phyloP scores from a whole-genome alignment of 768 basidiomycete genomes.

The Tricholoma saponaceum region DNA sequence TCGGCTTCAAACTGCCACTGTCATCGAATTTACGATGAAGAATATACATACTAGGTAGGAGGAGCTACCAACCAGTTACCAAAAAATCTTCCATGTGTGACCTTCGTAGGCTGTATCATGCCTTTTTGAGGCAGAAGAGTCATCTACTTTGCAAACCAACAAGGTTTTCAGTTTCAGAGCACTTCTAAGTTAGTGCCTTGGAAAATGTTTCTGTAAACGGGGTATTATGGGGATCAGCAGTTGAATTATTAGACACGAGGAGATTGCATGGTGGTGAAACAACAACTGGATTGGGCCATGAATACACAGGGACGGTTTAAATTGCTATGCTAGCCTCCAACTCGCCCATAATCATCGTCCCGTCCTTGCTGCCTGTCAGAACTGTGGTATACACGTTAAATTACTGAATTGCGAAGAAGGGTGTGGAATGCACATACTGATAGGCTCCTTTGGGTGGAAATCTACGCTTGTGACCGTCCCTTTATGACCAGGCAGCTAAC shows the following conservation, averaged over 20 bases:
- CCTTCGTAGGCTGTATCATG: too few species aligned
- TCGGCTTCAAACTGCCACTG: too few species aligned
- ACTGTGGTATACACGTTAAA: constrained; percentile 40
- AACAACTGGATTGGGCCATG: neutral
- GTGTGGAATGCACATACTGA: constrained; percentile 53
- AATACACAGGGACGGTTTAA: constrained; percentile 21
- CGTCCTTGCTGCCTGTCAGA: constrained; percentile 89
- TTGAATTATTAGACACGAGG: neutral
- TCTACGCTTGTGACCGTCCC: constrained; percentile 95
- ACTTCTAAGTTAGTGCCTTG: too few species aligned
- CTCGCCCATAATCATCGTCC: constrained; percentile 89
- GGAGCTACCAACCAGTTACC: too few species aligned
- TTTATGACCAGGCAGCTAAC: constrained; percentile 89
- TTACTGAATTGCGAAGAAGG: neutral
- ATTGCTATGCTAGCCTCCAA: constrained; percentile 61
- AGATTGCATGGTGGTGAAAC: neutral
- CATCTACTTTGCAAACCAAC: too few species aligned
- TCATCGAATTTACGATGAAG: too few species aligned
- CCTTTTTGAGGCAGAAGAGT: too few species aligned
- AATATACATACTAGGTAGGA: too few species aligned
- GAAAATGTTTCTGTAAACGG: too few species aligned
- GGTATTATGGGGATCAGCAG: too few species aligned
- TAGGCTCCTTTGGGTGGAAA: constrained; percentile 94
- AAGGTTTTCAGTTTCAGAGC: too few species aligned
- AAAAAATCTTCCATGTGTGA: too few species aligned